phyloP scores from a whole-genome alignment of 2,329 filamentous ascomycete genomes.

The Aspergillus terreus region DNA sequence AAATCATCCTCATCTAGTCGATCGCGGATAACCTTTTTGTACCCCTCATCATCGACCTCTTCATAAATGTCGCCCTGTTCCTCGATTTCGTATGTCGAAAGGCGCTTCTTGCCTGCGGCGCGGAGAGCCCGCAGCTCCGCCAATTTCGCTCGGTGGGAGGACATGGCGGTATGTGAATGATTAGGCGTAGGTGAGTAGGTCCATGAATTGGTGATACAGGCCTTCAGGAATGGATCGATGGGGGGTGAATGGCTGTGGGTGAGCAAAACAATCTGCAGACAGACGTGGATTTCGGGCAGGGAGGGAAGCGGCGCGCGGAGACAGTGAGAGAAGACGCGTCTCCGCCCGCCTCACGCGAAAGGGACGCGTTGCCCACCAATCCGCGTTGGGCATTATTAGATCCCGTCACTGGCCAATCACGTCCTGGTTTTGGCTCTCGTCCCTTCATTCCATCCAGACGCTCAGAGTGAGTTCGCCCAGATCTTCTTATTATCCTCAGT shows the following conservation, averaged over 20 bases:
- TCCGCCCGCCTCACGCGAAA: conserved; percentile 15
- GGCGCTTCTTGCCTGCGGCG: conserved; percentile 84
- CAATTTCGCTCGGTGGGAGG: conserved; percentile 32
- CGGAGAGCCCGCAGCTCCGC: conserved; percentile 82
- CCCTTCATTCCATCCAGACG: background rate
- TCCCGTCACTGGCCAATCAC: background rate
- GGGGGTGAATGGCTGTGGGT: background rate
- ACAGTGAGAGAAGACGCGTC: conserved; percentile 15
- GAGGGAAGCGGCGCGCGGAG: conserved; percentile 13
- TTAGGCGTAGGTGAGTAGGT: background rate
- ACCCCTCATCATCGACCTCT: conserved; percentile 92
- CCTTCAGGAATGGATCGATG: background rate
- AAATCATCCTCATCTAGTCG: conserved; percentile 94
- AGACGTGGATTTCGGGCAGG: conserved; percentile 12
- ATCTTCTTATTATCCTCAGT: no score
- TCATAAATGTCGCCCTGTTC: conserved; percentile 86
- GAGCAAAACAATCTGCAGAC: background rate
- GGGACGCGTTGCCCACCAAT: conserved; percentile 21
- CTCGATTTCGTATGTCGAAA: conserved; percentile 81
- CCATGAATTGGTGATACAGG: background rate
- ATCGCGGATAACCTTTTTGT: conserved; percentile 90
- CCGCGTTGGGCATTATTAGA: conserved; percentile 19
- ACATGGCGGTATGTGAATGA: conserved; percentile 21
- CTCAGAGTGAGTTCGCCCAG: no score
- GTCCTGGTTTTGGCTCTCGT: background rate